Conservation (phyloP, 2,329 filamentous ascomycete species). For the Sporothrix inflata region DNA sequence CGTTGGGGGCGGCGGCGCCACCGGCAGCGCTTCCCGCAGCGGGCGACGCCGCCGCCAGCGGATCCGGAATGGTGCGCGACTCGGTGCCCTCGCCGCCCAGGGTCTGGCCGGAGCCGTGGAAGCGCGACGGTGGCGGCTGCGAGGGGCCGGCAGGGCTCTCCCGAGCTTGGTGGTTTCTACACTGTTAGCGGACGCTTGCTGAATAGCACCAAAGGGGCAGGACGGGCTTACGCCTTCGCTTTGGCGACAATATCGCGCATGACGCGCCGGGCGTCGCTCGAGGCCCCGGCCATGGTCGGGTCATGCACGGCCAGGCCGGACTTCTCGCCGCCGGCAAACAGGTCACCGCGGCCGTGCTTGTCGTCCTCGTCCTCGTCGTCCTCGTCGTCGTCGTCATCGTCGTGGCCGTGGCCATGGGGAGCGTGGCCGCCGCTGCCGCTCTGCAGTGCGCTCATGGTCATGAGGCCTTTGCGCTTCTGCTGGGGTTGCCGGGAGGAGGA, state of each 20-base stretch:
- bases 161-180: neutral
- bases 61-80: conserved; percentile 69
- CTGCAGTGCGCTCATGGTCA: conserved; percentile 61
- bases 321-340: conserved; percentile 86
- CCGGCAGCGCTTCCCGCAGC: conserved; percentile 33
- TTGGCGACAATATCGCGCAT: conserved; percentile 68
- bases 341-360: conserved; percentile 63
- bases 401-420: conserved; percentile 59
- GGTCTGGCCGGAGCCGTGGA: conserved; percentile 73
- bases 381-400: conserved; percentile 62
- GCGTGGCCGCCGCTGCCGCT: conserved; percentile 57
- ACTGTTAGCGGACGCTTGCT: neutral
- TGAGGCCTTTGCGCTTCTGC: conserved; percentile 62
- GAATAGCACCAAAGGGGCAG: too few species aligned
- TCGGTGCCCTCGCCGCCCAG: conserved; percentile 77
- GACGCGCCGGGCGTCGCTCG: conserved; percentile 56
- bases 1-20: conserved; percentile 41
- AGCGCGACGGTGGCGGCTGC: conserved; percentile 52
- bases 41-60: conserved; percentile 43
- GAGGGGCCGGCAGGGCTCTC: neutral
- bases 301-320: conserved; percentile 72
- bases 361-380: conserved; percentile 61
- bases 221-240: conserved; percentile 57
- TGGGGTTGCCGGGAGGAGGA: conserved; percentile 41
- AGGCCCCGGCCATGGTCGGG: conserved; percentile 45